phyloP scores from a whole-genome alignment of 2,329 filamentous ascomycete species.

The Fusarium oxysporum region DNA sequence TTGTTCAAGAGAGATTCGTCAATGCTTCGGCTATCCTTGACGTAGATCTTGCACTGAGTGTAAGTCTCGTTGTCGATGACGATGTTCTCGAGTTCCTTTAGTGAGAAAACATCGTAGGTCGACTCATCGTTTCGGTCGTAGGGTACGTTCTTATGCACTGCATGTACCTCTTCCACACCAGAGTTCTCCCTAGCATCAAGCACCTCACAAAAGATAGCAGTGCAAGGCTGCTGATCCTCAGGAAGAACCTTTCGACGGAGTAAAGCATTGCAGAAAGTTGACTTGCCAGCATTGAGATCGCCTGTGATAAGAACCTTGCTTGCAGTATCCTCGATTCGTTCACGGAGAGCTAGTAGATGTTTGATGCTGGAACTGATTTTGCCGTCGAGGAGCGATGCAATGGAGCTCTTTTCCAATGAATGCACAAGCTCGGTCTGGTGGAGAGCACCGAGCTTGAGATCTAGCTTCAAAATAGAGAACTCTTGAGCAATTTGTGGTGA shows the following conservation, averaged over 20 bases:
- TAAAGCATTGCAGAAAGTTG: constrained; percentile 98
- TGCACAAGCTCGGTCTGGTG: constrained; percentile 93
- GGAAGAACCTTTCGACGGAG: constrained; percentile 91
- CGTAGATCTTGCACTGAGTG: constrained; percentile 95
- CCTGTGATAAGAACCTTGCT: constrained; percentile 97
- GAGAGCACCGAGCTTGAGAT: constrained; percentile 87
- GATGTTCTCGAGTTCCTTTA: constrained; percentile 86
- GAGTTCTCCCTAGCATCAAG: constrained; percentile 91
- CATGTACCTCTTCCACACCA: constrained; percentile 93
- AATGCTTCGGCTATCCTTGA: constrained; percentile 88
- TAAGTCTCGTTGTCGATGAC: constrained; percentile 90
- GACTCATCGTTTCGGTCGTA: constrained; percentile 94
- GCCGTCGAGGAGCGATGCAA: constrained; percentile 90
- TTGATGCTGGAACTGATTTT: constrained; percentile 95
- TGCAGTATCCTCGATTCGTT: constrained; percentile 95
- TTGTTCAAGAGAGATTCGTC: constrained; percentile 97
- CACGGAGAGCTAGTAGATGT: constrained; percentile 85
- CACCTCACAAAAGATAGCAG: constrained; percentile 98
- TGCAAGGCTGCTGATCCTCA: constrained; percentile 98
- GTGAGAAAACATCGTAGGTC: constrained; percentile 87
- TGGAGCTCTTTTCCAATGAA: constrained; percentile 90
- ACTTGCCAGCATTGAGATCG: constrained; percentile 97
- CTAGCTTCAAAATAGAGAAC: constrained; percentile 94
- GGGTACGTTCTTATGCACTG: constrained; percentile 81
- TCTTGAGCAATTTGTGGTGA: constrained; percentile 94